Evolutionary conservation across 345 rosid species (phyloP), one percentile per base, ranked within the genome.

Genomic region (Kandelia obovata): DNA sequence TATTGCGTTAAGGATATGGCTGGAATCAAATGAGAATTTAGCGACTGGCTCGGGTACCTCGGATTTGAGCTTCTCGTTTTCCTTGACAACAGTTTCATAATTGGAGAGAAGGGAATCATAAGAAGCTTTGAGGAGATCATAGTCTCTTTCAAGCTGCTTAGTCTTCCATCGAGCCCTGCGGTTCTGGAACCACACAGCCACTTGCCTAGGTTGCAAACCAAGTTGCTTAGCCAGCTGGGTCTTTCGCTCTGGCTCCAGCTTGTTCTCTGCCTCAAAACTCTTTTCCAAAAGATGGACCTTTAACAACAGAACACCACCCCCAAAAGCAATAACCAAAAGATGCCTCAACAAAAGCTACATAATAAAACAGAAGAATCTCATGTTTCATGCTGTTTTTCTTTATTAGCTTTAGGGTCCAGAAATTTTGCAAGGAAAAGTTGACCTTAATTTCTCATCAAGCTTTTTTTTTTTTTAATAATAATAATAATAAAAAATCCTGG

Each of bases 121-220:
- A 47, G 96, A 83, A 46, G 96, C 79, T 77, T 87, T 92, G 77
- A 92, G 96, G 75, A 80, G 61, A 75, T 89, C 90, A 68, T 84
- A 92, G 68, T 92, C 93, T 78, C 86, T 84, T 71, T 93, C 97
- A 21, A 93, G 92, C 84, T 90, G 98, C 81, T 80, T 93, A 0
- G 96, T 93, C 83, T 86, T 93, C 93, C 92, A 90, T 75, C 97
- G 83, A 70, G 98, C 98, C 28, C 98, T 81, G 56, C 97, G 96
- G 77, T 93, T 93, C 73, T 93, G 97, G 88, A 93, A 93, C 97
- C 98, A 93, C 28, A 93, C 94, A 1, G 98, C 94, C 59, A 93
- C 96, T 84, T 93, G 98, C 68, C 98, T 83, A 1, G 96, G 96
- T 73, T 93, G 94, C 75, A 93, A 66, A 1, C 98, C 97, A 72